Evolutionary conservation across 2,329 filamentous ascomycete species (phyloP).

Genomic region (Fusarium continuum): DNA sequence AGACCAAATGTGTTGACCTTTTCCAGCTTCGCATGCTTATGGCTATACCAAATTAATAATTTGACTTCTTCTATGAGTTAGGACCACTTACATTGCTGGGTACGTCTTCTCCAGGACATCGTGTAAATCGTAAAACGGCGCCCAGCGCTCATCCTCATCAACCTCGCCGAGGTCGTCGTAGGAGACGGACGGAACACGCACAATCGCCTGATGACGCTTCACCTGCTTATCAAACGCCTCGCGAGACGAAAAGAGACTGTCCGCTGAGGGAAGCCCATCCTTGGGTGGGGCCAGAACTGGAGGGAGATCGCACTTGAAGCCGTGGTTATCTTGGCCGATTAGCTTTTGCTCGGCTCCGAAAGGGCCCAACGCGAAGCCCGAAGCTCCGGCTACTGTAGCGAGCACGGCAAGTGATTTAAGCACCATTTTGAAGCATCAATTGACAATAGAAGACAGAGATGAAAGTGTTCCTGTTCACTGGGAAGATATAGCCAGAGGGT

Average conservation of each 20-base stretch:
- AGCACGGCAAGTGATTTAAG: slow-evolving; percentile 32
- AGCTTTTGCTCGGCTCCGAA: slow-evolving; percentile 31
- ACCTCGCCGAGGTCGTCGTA: slow-evolving; percentile 66
- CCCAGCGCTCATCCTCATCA: slow-evolving; percentile 64
- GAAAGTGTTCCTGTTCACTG: too few species aligned
- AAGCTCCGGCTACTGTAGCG: slow-evolving; percentile 20
- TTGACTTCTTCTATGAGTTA: background rate
- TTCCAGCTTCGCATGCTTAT: slow-evolving; percentile 56
- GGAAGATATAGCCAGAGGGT: background rate
- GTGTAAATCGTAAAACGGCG: slow-evolving; percentile 61
- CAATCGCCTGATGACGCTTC: slow-evolving; percentile 61
- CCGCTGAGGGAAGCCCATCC: slow-evolving; percentile 48
- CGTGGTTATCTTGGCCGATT: slow-evolving; percentile 17
- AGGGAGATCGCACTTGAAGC: slow-evolving; percentile 48
- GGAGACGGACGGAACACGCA: slow-evolving; percentile 63
- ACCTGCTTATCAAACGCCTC: slow-evolving; percentile 54
- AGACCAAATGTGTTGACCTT: slow-evolving; percentile 71
- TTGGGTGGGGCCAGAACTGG: slow-evolving; percentile 45
- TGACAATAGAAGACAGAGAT: too few species aligned
- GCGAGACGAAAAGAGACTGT: slow-evolving; percentile 46
- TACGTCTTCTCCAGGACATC: slow-evolving; percentile 59
- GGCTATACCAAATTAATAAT: slow-evolving; percentile 41
- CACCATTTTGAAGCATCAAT: slow-evolving; percentile 20
- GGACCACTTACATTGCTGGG: slow-evolving; percentile 55
- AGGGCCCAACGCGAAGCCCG: slow-evolving; percentile 21